Evolutionary conservation across 768 basidiomycete genomes (phyloP).

Genomic region (Auricularia sp.): DNA sequence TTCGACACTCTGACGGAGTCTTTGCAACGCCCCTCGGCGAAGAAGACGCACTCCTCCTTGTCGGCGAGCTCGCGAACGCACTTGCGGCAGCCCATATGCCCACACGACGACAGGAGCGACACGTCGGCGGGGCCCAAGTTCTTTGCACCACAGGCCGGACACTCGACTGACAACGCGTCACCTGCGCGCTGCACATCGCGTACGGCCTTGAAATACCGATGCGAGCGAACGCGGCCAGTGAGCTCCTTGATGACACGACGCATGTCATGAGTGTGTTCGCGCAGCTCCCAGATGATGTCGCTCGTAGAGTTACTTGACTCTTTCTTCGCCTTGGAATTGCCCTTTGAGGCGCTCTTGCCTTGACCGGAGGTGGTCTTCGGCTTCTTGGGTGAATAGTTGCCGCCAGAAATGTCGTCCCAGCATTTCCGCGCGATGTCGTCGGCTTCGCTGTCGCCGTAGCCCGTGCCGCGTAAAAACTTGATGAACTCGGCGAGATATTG

Average conservation of each 20-base stretch:
- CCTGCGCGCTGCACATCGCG: conserved; percentile 70
- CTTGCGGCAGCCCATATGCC: conserved; percentile 72
- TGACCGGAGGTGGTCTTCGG: conserved; percentile 5
- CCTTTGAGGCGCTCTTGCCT: conserved; percentile 6
- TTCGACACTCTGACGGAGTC: conserved; percentile 76
- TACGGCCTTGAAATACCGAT: conserved; percentile 87
- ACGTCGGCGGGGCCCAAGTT: conserved; percentile 55
- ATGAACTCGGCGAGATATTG: conserved; percentile 61
- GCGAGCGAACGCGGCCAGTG: conserved; percentile 78
- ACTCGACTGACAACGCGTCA: conserved; percentile 46
- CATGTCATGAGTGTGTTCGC: conserved; percentile 81
- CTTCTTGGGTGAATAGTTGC: conserved; percentile 17
- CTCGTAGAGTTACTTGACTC: conserved; percentile 48
- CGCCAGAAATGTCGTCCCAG: conserved; percentile 13
- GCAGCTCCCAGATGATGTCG: conserved; percentile 66
- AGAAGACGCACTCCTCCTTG: conserved; percentile 73
- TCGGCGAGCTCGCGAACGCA: conserved; percentile 69
- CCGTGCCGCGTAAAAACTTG: conserved; percentile 49
- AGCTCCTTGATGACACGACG: conserved; percentile 80
- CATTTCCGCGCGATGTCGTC: conserved; percentile 14
- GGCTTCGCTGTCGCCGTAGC: conserved; percentile 32
- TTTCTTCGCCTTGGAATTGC: conserved; percentile 24
- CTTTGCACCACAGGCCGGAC: conserved; percentile 50
- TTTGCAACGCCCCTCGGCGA: conserved; percentile 56
- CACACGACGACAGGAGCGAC: conserved; percentile 84